phyloP scores from a whole-genome alignment of 352 stramenopile species.

The Phytophthora quininea region DNA sequence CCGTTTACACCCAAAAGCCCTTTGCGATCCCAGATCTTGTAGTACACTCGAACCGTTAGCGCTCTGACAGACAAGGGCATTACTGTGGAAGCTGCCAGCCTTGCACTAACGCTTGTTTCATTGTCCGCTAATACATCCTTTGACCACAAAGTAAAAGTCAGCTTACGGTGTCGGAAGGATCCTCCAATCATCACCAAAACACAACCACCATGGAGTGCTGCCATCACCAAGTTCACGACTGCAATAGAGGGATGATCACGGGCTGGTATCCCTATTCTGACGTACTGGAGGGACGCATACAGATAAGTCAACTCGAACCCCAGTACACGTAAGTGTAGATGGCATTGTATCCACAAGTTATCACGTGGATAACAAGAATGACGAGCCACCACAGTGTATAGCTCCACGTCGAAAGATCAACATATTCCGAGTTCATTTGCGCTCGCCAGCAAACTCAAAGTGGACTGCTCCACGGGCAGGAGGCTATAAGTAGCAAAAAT shows the following conservation, averaged over 20 bases:
- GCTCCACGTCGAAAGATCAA: background rate
- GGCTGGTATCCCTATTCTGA: constrained; percentile 10
- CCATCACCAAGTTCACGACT: background rate
- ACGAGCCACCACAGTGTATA: constrained; percentile 17
- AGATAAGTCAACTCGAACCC: background rate
- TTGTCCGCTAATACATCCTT: background rate
- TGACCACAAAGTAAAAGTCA: background rate
- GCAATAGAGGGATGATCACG: constrained; percentile 6
- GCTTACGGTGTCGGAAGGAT: background rate
- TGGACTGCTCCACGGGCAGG: background rate
- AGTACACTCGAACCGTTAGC: background rate
- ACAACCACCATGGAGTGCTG: constrained; percentile 4
- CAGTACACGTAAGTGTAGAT: constrained; percentile 10
- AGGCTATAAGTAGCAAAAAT: background rate
- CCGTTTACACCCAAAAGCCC: constrained; percentile 26
- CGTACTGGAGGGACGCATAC: background rate
- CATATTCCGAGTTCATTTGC: background rate
- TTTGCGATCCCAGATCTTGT: background rate
- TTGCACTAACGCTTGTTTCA: background rate
- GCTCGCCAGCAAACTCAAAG: background rate
- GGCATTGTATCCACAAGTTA: constrained; percentile 11
- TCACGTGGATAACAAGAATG: constrained; percentile 12
- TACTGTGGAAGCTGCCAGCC: background rate
- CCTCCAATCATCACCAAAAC: constrained; percentile 8
- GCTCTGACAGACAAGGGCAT: background rate